Evolutionary conservation across 2,329 filamentous ascomycete species (phyloP), one percentile per base, ranked within the genome.

Genomic region (Colletotrichum aenigma): DNA sequence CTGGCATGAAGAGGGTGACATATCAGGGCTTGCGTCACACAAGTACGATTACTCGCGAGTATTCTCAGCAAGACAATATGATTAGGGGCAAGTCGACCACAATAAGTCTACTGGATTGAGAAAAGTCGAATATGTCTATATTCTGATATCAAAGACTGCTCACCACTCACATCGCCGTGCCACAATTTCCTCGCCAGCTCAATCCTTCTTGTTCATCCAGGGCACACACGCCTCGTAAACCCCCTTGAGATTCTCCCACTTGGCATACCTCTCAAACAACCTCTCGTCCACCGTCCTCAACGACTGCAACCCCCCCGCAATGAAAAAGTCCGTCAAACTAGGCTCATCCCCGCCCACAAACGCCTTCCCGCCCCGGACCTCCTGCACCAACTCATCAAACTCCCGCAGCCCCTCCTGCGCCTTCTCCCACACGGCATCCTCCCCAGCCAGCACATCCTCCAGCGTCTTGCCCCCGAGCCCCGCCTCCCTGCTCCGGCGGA

Each of bases 61-160:
- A n/a, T n/a, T n/a, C n/a, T n/a, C n/a, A n/a, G n/a, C n/a, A n/a
- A n/a, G n/a, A n/a, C n/a, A n/a, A n/a, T n/a, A n/a, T n/a, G n/a
- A n/a, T n/a, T n/a, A n/a, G n/a, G n/a, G n/a, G n/a, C n/a, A n/a
- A n/a, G n/a, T n/a, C n/a, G n/a, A n/a, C n/a, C n/a, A n/a, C n/a
- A n/a, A n/a, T n/a, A n/a, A n/a, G n/a, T n/a, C n/a, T 7, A 52
- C 2, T 21, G 6, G n/a, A 2, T 4, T 52, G n/a, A 7, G 6
- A 7, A 21, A 3, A 21, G 0, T 13, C 3, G n/a, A 7, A 13
- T 4, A 7, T 2, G n/a, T 48, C n/a, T 48, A 43, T 43, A 2
- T 3, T 38, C 38, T 43, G 3, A 5, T n/a, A 43, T 6, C 38
- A 4, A 30, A 30, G 28, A 4, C 8, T 30, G 2, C 3, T 30